These are phyloP conservation scores for Crucihimalaya himalaica DNA, from an alignment of 345 rosid species.

Conservation along the genomic window DNA sequence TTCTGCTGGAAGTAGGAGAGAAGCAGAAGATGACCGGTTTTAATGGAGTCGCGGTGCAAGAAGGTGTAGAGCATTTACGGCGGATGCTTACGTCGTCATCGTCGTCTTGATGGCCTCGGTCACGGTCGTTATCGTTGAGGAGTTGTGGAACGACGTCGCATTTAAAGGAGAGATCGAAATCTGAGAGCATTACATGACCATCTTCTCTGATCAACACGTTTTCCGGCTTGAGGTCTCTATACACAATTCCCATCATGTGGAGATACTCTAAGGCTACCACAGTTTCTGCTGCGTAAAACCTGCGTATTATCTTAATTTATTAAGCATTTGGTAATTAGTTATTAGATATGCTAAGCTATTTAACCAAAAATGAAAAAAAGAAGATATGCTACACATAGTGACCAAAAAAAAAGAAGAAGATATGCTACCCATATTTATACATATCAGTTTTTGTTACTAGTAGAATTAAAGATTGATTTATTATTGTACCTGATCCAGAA, in stretches of 20 bases:
- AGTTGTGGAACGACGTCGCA: conserved; percentile 85
- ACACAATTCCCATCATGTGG: conserved; percentile 83
- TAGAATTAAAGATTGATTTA: background rate
- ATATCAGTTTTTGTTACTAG: background rate
- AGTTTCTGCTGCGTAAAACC: conserved; percentile 77
- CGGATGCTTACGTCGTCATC: conserved; percentile 18
- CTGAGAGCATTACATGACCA: conserved; percentile 78
- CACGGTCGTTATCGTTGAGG: conserved; percentile 36
- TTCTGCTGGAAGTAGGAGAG: conserved; percentile 42
- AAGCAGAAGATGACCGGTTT: conserved; percentile 77
- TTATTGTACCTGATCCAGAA: background rate
- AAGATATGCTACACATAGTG: no score
- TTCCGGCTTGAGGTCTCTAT: conserved; percentile 73
- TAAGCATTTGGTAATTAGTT: conserved; percentile 8
- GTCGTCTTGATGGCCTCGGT: background rate
- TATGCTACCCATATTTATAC: background rate
- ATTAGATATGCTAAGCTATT: background rate
- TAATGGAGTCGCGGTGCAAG: conserved; percentile 63
- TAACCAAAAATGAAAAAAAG: no score
- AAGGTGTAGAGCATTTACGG: conserved; percentile 51
- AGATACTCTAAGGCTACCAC: conserved; percentile 69
- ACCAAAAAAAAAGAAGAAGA: background rate
- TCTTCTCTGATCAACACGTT: conserved; percentile 70
- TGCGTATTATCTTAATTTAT: conserved; percentile 23
- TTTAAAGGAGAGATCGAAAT: conserved; percentile 80